Base-by-base conservation (phyloP, 306 rosid species). In the Corylus americana region DNA sequence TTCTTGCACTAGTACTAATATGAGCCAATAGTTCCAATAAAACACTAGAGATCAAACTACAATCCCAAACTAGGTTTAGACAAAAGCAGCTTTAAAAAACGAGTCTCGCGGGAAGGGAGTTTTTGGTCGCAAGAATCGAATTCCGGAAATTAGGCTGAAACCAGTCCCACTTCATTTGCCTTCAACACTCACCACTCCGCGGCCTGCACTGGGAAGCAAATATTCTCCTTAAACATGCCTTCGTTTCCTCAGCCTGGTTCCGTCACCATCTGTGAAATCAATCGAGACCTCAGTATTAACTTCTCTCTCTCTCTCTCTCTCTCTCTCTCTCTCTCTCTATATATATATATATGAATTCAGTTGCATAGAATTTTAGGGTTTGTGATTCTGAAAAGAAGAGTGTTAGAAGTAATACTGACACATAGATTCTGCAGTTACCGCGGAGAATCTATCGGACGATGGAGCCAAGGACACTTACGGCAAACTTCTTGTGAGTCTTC, bases 191-290 rank as follows among this genome's bases (percentile, higher is more conserved):
- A 18, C 9, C 27, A 3, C 27, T 29, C 11, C 37, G 31, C 68
- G 4, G 25, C 59, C 44, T 11, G 42, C 4, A 18, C 22, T 31
- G 16, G 0, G 54, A 58, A 53, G 44, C 8, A 49, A 27, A 70
- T 1, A 31, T 31, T 3, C 35, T 31, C 35, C 35, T 31, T 31
- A 31, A 31, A 4, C 76, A 92, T 94, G 98, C 91, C 96, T 79
- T 88, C 97, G 55, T 87, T 92, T 81, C 98, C 98, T 78, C 85
- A 87, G 66, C 90, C 88, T 7, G 94, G 95, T 69, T 88, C 91
- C n/a, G 83, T 91, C 89, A 91, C 98, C 67, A 67, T 94, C 72
- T 94, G 97, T 84, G 98, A 94, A 89, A 87, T 94, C 86, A 92
- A 94, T 74, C 98, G 98, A 18, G 89, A 92, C 61, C 97, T 92